These are phyloP conservation scores for Dryadomyces quercivorus DNA, from an alignment of 2,329 filamentous ascomycete species.

Conservation along the genomic window DNA sequence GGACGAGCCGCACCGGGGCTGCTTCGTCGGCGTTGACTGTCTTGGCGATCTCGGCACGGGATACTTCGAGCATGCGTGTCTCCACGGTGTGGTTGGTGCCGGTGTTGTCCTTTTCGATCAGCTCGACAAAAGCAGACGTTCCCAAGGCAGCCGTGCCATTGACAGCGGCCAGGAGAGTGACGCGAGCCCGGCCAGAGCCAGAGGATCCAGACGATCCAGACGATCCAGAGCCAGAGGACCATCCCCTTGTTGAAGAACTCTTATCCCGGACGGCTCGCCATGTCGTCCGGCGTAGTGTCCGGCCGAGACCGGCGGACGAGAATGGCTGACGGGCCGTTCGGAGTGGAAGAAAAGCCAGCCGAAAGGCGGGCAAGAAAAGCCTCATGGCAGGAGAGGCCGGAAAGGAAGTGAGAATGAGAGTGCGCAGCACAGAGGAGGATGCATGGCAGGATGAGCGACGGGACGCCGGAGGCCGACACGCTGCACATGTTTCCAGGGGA, in stretches of 20 bases:
- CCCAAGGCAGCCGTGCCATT: conserved; percentile 30
- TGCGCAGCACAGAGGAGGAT: background rate
- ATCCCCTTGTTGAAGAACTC: too few species aligned
- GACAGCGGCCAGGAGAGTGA: conserved; percentile 24
- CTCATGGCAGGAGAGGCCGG: conserved; percentile 3
- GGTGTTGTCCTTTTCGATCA: conserved; percentile 42
- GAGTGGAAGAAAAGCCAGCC: background rate
- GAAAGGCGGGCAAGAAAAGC: background rate
- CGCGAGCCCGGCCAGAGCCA: conserved; percentile 6
- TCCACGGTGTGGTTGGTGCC: conserved; percentile 56
- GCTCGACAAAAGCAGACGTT: conserved; percentile 43
- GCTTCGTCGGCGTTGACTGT: conserved; percentile 49
- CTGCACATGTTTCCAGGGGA: background rate
- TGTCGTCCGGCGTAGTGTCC: background rate
- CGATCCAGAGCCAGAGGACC: background rate
- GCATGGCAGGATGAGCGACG: background rate
- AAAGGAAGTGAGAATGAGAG: background rate
- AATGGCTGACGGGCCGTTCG: background rate
- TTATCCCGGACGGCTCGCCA: background rate
- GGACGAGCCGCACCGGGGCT: conserved; percentile 39
- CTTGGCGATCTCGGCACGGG: conserved; percentile 64
- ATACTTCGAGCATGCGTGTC: conserved; percentile 75
- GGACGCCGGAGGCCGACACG: too few species aligned
- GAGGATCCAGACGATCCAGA: too few species aligned
- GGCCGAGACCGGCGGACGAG: background rate